Evolutionary conservation across 2,329 filamentous ascomycete genomes (phyloP).

Genomic region (Whalleya microplaca): DNA sequence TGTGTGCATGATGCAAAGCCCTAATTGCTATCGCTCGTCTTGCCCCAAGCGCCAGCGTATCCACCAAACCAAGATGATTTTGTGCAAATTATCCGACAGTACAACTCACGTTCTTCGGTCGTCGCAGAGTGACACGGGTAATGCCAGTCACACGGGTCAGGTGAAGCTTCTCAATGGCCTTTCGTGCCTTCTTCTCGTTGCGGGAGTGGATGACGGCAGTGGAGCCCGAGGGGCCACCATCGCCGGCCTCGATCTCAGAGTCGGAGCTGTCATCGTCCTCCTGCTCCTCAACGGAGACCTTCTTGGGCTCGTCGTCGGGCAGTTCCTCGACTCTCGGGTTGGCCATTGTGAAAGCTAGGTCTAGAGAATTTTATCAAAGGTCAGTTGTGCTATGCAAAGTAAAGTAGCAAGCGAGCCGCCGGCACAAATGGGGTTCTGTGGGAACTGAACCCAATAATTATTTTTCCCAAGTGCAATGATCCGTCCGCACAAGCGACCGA

Average conservation of each 20-base stretch:
- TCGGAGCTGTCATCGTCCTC: conserved; percentile 72
- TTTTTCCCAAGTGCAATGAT: neutral
- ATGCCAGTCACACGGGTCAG: conserved; percentile 96
- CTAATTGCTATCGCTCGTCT: no score
- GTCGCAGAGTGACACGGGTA: conserved; percentile 94
- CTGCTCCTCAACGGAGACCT: conserved; percentile 74
- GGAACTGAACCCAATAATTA: neutral
- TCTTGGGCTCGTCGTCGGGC: conserved; percentile 86
- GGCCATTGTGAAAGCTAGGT: conserved; percentile 65
- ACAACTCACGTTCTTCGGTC: conserved; percentile 94
- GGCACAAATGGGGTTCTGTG: neutral
- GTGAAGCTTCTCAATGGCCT: conserved; percentile 98
- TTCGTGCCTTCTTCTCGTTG: conserved; percentile 99
- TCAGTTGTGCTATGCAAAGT: conserved; percentile 4
- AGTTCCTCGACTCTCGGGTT: conserved; percentile 98
- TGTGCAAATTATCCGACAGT: neutral
- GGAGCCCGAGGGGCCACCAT: conserved; percentile 75
- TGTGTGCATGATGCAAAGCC: neutral
- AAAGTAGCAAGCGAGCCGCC: neutral
- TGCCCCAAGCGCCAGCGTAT: neutral
- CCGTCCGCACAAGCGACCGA: no score
- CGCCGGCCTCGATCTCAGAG: conserved; percentile 75
- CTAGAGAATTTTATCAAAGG: conserved; percentile 16
- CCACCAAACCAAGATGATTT: neutral
- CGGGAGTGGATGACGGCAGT: conserved; percentile 93